A percentile compares a stretch with the other conserved stretches of the same genome.
Evolutionary conservation across 176 grass and related monocot genomes (phyloP).

Genomic region (Raddia distichophylla): DNA sequence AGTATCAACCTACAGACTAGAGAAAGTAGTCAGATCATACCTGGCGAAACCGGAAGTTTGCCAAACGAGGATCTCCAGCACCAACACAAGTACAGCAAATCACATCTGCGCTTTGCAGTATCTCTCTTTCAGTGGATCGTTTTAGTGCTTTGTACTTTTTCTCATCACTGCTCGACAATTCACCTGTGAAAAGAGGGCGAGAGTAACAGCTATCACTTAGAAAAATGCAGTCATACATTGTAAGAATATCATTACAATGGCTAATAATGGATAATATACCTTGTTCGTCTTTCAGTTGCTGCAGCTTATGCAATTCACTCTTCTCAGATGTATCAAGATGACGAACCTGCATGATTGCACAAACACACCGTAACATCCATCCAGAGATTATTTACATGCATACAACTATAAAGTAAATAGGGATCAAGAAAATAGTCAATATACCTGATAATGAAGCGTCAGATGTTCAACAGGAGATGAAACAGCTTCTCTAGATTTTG

Average conservation of each 20-base stretch:
- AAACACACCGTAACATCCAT: neutral
- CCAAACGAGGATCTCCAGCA: conserved; percentile 94
- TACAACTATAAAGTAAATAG: conserved; percentile 28
- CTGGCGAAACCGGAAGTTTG: conserved; percentile 97
- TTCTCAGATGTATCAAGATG: conserved; percentile 99
- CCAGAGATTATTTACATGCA: neutral
- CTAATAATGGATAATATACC: conserved; percentile 45
- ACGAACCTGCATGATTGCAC: conserved; percentile 60
- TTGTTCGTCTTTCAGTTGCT: conserved; percentile 97
- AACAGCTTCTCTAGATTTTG: conserved; percentile 99
- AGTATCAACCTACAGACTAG: neutral
- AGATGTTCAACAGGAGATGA: conserved; percentile 98
- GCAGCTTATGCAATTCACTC: conserved; percentile 96
- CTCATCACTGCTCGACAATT: conserved; percentile 98
- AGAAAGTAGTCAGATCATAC: conserved; percentile 45
- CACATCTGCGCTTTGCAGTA: conserved; percentile 98
- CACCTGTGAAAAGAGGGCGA: conserved; percentile 53
- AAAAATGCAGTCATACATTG: neutral
- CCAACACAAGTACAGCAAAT: conserved; percentile 99
- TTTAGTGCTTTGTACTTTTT: conserved; percentile 99
- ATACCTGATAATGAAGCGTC: conserved; percentile 99
- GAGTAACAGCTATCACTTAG: conserved; percentile 19
- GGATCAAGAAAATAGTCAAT: neutral
- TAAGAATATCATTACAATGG: neutral
- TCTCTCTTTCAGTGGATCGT: conserved; percentile 98